A percentile compares a stretch with the other conserved stretches of the same genome.
Conservation (phyloP, 345 rosid species). For the Erucastrum elatum region DNA sequence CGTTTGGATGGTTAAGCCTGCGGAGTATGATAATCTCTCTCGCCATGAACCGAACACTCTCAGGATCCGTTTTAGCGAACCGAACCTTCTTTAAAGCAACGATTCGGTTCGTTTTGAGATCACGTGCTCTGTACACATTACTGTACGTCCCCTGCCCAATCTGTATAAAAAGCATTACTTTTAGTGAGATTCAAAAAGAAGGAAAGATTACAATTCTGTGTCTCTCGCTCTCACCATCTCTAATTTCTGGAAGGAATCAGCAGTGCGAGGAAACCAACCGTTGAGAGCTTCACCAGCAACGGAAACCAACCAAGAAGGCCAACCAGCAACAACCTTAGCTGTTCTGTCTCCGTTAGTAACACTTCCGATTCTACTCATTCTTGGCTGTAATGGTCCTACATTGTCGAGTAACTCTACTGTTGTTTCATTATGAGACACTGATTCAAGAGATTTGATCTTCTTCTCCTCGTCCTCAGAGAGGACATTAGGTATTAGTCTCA, state of each 20-base stretch:
- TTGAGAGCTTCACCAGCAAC: slow-evolving; percentile 95
- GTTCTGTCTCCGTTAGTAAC: slow-evolving; percentile 57
- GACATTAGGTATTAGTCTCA: slow-evolving; percentile 44
- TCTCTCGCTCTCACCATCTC: slow-evolving; percentile 61
- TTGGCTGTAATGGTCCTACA: slow-evolving; percentile 42
- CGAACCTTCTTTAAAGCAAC: slow-evolving; percentile 74
- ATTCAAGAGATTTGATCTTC: slow-evolving; percentile 27
- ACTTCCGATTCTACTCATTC: slow-evolving; percentile 44
- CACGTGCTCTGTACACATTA: slow-evolving; percentile 70
- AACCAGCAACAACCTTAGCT: slow-evolving; percentile 77
- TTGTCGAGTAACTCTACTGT: slow-evolving; percentile 30
- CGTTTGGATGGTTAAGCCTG: slow-evolving; percentile 67
- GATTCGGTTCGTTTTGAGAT: slow-evolving; percentile 58
- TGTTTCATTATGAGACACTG: slow-evolving; percentile 30
- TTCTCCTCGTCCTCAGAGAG: slow-evolving; percentile 23
- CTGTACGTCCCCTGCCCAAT: slow-evolving; percentile 85
- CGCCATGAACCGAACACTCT: slow-evolving; percentile 73
- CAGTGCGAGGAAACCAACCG: slow-evolving; percentile 90
- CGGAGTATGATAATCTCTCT: slow-evolving; percentile 68
- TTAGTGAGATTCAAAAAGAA: not conserved
- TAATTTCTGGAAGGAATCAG: slow-evolving; percentile 89
- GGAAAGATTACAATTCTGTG: not conserved
- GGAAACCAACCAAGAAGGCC: slow-evolving; percentile 93
- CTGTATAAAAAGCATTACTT: not conserved
- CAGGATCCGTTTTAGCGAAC: slow-evolving; percentile 71